Conservation (phyloP, 2,329 filamentous ascomycete species). For the Lachnellula arida region DNA sequence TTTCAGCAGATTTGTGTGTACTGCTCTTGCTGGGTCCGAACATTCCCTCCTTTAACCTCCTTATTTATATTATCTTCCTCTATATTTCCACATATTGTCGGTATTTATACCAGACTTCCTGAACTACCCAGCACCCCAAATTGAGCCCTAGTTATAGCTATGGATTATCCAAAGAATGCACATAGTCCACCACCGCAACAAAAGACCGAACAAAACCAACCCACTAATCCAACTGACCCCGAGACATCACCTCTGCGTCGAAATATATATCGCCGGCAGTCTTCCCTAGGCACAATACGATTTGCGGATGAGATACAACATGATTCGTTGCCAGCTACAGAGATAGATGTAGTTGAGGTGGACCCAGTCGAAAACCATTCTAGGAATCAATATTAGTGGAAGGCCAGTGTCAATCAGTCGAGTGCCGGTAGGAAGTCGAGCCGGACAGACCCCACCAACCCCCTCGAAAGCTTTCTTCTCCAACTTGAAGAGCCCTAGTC, state of each 20-base stretch:
- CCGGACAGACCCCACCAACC: background rate
- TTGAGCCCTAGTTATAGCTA: background rate
- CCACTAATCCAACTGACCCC: background rate
- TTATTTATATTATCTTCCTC: too few relatives aligned
- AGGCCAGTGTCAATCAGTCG: background rate
- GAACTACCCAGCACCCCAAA: background rate
- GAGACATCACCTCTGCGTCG: background rate
- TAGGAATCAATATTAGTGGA: background rate
- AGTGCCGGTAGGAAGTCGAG: background rate
- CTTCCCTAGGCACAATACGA: background rate
- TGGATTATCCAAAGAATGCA: background rate
- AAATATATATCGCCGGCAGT: background rate
- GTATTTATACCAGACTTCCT: background rate
- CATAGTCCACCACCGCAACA: background rate
- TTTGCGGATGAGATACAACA: background rate
- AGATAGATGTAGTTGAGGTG: background rate
- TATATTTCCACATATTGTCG: too few relatives aligned
- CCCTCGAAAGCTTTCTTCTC: background rate
- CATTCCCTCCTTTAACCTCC: background rate
- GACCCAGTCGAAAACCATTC: background rate
- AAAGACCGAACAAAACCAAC: background rate
- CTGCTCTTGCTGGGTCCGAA: background rate
- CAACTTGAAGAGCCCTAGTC: background rate
- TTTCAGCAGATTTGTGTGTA: background rate
- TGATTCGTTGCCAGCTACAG: background rate